Conservation (phyloP, 1,139 yeast species). For the Yamadazyma conglobata region DNA sequence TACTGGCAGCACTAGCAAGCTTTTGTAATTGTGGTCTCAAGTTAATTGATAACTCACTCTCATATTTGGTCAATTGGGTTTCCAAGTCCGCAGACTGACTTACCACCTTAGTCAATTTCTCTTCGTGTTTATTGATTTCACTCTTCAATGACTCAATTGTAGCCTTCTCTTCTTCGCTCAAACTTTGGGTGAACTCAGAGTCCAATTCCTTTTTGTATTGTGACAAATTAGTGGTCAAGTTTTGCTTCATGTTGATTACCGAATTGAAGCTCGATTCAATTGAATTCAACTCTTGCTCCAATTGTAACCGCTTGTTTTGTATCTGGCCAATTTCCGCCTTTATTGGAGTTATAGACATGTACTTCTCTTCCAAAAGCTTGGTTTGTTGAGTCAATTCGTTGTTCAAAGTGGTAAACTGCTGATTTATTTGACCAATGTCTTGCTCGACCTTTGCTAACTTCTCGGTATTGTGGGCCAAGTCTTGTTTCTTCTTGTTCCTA, state of each 20-base stretch:
- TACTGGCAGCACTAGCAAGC: slow-evolving; percentile 22
- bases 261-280: slow-evolving; percentile 21
- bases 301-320: slow-evolving; percentile 36
- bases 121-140: slow-evolving; percentile 40
- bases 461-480: slow-evolving; percentile 35
- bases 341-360: slow-evolving; percentile 42
- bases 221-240: slow-evolving; percentile 26
- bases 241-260: slow-evolving; percentile 22
- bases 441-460: slow-evolving; percentile 20
- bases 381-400: slow-evolving; percentile 47
- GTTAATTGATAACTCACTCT: slow-evolving; percentile 58
- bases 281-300: slow-evolving; percentile 41
- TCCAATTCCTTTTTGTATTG: slow-evolving; percentile 50
- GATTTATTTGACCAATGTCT: slow-evolving; percentile 25
- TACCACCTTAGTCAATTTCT: slow-evolving; percentile 38
- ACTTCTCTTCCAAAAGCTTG: slow-evolving; percentile 31
- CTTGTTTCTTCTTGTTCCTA: slow-evolving; percentile 50
- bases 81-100: slow-evolving; percentile 49
- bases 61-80: slow-evolving; percentile 45
- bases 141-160: slow-evolving; percentile 37
- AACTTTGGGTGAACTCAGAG: slow-evolving; percentile 51
- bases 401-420: slow-evolving; percentile 26
- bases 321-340: slow-evolving; percentile 40
- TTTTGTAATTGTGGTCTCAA: slow-evolving; percentile 31
- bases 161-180: slow-evolving; percentile 38